A percentile compares a stretch with the other conserved stretches of the same genome.
phyloP scores from a whole-genome alignment of 345 rosid genomes.

The Microthlaspi erraticum region DNA sequence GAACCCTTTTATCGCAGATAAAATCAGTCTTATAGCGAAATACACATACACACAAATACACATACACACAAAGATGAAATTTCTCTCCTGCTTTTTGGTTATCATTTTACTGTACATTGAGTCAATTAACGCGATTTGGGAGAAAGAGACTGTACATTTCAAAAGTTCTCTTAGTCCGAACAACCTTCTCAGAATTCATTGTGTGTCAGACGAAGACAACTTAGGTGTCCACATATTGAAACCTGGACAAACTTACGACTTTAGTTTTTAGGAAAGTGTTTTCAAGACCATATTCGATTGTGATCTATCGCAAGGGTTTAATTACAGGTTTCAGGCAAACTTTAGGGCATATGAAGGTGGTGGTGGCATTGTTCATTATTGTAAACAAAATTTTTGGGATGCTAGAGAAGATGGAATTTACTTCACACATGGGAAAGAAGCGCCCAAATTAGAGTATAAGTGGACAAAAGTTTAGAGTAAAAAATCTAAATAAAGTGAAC shows the following conservation, averaged over 20 bases:
- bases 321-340: neutral
- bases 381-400: neutral
- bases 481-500: neutral
- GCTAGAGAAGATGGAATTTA: neutral
- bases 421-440: neutral
- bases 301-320: neutral
- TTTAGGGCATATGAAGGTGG: conserved; percentile 3
- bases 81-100: too few relatives aligned
- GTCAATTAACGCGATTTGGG: too few relatives aligned
- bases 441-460: neutral
- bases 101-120: too few relatives aligned
- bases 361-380: neutral
- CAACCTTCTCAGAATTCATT: neutral
- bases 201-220: neutral
- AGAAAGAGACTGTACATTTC: neutral
- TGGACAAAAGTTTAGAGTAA: neutral
- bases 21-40: too few relatives aligned
- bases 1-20: too few relatives aligned
- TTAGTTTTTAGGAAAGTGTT: neutral
- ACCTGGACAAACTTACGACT: neutral
- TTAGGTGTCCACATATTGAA: neutral
- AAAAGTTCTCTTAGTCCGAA: neutral
- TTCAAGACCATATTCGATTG: neutral
- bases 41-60: too few relatives aligned
- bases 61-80: too few relatives aligned